phyloP scores from a whole-genome alignment of 2,329 filamentous ascomycete genomes.

The Amauroascus niger region DNA sequence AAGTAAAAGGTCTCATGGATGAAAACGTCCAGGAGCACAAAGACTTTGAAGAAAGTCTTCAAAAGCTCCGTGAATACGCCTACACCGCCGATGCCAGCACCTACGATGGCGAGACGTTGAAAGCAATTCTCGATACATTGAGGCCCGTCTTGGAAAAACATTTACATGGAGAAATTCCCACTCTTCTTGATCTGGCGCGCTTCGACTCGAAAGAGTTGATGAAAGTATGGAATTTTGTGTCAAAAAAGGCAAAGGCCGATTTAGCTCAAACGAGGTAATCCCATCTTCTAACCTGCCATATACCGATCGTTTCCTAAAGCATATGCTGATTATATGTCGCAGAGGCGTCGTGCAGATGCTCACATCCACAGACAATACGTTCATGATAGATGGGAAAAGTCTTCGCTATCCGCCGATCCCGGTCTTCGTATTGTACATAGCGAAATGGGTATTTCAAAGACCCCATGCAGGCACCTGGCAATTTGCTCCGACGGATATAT shows the following conservation, averaged over 20 bases:
- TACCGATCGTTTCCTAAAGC: neutral
- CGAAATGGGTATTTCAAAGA: constrained; percentile 13
- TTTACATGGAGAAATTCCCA: constrained; percentile 22
- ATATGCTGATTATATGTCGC: constrained; percentile 3
- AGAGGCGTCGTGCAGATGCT: constrained; percentile 17
- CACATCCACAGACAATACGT: constrained; percentile 20
- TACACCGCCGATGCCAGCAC: constrained; percentile 17
- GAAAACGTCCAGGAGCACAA: constrained; percentile 27
- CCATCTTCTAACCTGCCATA: neutral
- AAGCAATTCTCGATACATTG: constrained; percentile 19
- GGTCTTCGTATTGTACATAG: constrained; percentile 6
- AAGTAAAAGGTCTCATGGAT: constrained; percentile 25
- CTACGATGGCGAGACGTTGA: constrained; percentile 19
- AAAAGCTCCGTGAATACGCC: constrained; percentile 19
- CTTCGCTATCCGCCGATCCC: constrained; percentile 10
- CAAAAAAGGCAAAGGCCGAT: constrained; percentile 16
- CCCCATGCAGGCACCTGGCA: constrained; percentile 11
- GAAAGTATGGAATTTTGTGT: constrained; percentile 15
- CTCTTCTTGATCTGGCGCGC: constrained; percentile 16
- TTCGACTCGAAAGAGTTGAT: constrained; percentile 18
- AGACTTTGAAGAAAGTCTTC: constrained; percentile 18
- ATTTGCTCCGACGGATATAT: constrained; percentile 15
- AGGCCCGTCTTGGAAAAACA: constrained; percentile 21
- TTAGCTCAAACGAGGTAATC: constrained; percentile 10
- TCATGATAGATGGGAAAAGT: constrained; percentile 16